Conservation (phyloP, 2,329 filamentous ascomycete species). For the Epichloe scottii region DNA sequence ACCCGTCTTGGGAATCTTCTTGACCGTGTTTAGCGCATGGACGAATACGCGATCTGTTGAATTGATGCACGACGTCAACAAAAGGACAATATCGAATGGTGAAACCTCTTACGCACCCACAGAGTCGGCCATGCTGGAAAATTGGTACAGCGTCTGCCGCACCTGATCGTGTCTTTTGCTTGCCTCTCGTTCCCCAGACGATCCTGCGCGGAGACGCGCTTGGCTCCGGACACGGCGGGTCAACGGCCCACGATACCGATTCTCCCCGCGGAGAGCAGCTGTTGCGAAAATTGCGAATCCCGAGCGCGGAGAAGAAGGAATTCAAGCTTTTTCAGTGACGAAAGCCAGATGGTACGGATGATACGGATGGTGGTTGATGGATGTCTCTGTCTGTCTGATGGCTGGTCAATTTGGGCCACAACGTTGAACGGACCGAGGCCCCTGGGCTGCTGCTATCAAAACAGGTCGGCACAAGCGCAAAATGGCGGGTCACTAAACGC, state of each 20-base stretch:
- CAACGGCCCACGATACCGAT: neutral
- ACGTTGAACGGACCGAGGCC: neutral
- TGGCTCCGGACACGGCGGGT: neutral
- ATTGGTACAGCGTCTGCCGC: neutral
- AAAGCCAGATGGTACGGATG: neutral
- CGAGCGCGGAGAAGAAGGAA: no score
- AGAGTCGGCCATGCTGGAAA: constrained; percentile 23
- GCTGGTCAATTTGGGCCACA: neutral
- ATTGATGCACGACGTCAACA: constrained; percentile 4
- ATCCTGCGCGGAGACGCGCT: neutral
- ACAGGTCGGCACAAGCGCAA: neutral
- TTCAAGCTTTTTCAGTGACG: neutral
- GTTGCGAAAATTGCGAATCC: no score
- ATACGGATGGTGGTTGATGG: neutral
- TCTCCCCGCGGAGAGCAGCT: no score
- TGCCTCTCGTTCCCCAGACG: neutral
- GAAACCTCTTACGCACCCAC: constrained; percentile 18
- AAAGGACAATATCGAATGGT: neutral
- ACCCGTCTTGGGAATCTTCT: constrained; percentile 90
- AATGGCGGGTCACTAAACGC: neutral
- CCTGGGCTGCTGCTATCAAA: neutral
- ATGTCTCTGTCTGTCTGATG: neutral
- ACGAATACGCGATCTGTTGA: constrained; percentile 86
- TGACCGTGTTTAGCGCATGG: constrained; percentile 96
- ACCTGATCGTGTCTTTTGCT: neutral